Conservation (phyloP, 2,329 filamentous ascomycete genomes). For the Venturia aucupariae region DNA sequence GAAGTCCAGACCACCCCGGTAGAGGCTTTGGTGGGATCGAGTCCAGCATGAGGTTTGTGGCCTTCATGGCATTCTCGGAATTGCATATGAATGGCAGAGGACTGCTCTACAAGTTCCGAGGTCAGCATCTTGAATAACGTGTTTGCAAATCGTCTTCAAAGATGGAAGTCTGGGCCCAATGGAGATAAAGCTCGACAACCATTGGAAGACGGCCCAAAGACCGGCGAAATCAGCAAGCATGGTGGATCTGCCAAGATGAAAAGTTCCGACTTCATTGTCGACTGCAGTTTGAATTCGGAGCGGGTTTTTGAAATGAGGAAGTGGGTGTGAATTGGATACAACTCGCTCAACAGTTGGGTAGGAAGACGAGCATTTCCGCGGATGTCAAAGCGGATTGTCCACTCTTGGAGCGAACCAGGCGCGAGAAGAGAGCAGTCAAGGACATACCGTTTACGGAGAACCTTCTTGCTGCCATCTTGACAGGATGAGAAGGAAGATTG, state of each 20-base stretch:
- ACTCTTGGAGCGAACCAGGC: background rate
- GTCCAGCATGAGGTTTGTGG: conserved; percentile 71
- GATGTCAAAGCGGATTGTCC: background rate
- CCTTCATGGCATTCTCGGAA: conserved; percentile 87
- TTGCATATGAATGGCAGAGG: conserved; percentile 77
- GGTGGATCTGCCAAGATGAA: background rate
- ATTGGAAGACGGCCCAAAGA: background rate
- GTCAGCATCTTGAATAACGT: background rate
- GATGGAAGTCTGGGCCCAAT: background rate
- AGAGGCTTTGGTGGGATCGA: conserved; percentile 77
- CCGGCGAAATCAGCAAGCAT: background rate
- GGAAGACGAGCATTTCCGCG: background rate
- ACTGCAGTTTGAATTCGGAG: background rate
- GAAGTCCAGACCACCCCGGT: conserved; percentile 94
- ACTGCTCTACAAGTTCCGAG: conserved; percentile 48
- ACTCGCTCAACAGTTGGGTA: background rate
- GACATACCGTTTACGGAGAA: conserved; percentile 9
- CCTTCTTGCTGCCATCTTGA: background rate
- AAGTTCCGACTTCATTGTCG: background rate
- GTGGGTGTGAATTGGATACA: background rate
- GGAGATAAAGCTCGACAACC: background rate
- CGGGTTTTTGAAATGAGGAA: background rate
- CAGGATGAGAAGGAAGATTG: background rate
- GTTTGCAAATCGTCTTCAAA: background rate
- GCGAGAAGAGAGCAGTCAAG: background rate